Base-by-base conservation (phyloP, 768 basidiomycete genomes). In the Pholiota microspora region DNA sequence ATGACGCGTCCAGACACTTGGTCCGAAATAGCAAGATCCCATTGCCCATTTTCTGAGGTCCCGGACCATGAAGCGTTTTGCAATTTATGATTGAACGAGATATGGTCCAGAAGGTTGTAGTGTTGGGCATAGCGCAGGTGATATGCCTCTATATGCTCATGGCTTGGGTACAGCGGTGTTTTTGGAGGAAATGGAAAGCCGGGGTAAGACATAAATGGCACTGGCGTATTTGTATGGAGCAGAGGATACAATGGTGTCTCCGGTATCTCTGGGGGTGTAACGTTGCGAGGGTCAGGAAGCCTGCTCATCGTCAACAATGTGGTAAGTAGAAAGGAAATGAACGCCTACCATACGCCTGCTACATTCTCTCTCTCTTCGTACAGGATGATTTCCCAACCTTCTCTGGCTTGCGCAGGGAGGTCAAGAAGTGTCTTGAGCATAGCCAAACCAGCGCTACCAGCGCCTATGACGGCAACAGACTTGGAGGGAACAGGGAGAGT, bases 131-230 rank as follows among this genome's bases (percentile, higher is more conserved):
- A 80, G 21, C 75, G 67, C 8, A 51, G 63, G 54, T 83, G 82
- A 56, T 85, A 85, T 21, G 67, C 62, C 34, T 72, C 63, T 10
- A 85, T 65, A 49, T 73, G 62, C 45, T 78, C 70, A 53, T 81
- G 77, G 2, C 68, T 66, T 1, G 84, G 76, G 61, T 73, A 84
- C 4, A 86, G 69, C 2, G 79, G 74, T 3, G 81, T 83, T 5
- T 71, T 69, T 0, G 76, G 77, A 0, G 74, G 77, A 51, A 78
- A 84, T 0, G 82, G 76, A 64, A 81, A 78, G 7, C 69, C 63
- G n/a, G 81, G 82, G 59, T 77, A 82, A 0, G 82, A 78, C 81
- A 84, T 84, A 7, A 72, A 74, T 1, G 83, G 83, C 2, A 78
- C 71, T 12, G 82, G 80, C 0, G 78, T 81, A 63, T 84, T 84